Percentiles rank a stretch among this genome's conserved stretches.
Conservation (phyloP, 192 early-diverging fungal genomes). For the Chytriomyces sp. region DNA sequence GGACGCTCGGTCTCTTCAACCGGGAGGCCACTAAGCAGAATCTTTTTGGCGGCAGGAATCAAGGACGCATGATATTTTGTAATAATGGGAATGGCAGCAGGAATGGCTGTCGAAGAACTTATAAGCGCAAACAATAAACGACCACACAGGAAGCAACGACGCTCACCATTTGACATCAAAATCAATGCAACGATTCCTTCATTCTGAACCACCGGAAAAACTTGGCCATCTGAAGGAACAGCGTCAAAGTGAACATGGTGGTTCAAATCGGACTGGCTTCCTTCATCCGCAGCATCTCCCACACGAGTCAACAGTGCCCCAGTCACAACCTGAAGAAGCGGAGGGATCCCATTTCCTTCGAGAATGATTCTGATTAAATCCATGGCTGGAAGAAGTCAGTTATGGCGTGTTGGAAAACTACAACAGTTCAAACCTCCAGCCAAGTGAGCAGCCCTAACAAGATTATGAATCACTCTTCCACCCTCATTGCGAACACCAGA, state of each 20-base stretch:
- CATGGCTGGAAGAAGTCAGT: slow-evolving; percentile 18
- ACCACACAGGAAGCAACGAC: too few species aligned
- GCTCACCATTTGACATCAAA: slow-evolving; percentile 40
- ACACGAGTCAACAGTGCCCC: slow-evolving; percentile 47
- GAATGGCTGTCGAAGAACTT: slow-evolving; percentile 24
- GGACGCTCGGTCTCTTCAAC: not conserved
- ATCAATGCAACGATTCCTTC: slow-evolving; percentile 54
- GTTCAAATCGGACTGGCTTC: slow-evolving; percentile 20
- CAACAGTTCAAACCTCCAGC: slow-evolving; percentile 36
- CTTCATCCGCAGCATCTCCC: slow-evolving; percentile 2
- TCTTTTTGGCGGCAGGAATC: slow-evolving; percentile 36
- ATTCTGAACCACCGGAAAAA: slow-evolving; percentile 58
- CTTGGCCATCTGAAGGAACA: slow-evolving; percentile 46
- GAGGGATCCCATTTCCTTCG: slow-evolving; percentile 42
- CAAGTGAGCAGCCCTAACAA: slow-evolving; percentile 42
- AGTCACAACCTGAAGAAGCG: slow-evolving; percentile 53
- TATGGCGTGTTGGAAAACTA: not conserved
- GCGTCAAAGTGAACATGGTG: slow-evolving; percentile 62
- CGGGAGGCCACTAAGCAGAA: slow-evolving; percentile 39
- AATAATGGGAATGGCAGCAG: slow-evolving; percentile 29
- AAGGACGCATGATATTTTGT: slow-evolving; percentile 38
- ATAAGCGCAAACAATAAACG: not conserved
- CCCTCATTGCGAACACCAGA: slow-evolving; percentile 56
- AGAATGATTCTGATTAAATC: slow-evolving; percentile 40
- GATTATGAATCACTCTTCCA: slow-evolving; percentile 50